phyloP scores from a whole-genome alignment of 768 basidiomycete genomes.

The Pleurotus platypus region DNA sequence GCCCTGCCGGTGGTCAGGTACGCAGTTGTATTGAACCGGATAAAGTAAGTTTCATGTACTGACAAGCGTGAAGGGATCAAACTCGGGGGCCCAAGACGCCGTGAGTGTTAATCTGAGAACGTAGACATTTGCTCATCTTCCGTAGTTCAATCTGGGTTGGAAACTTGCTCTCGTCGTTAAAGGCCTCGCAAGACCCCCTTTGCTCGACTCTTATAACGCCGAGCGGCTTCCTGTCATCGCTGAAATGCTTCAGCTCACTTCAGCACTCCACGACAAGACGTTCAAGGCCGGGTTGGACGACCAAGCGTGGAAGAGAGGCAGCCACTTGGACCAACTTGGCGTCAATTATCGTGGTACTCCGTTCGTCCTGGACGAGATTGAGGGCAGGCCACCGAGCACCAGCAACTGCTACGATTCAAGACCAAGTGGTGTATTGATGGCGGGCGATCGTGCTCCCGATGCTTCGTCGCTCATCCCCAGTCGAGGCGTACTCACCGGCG shows the following conservation, averaged over 20 bases:
- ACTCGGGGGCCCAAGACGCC: conserved; percentile 16
- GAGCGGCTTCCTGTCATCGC: conserved; percentile 30
- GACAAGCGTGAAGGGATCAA: conserved; percentile 7
- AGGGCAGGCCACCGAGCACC: neutral
- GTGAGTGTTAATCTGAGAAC: neutral
- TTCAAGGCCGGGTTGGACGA: neutral
- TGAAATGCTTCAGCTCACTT: conserved; percentile 29
- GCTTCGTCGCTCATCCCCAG: neutral
- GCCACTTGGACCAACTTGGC: conserved; percentile 20
- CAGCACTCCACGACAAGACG: conserved; percentile 14
- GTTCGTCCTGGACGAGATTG: conserved; percentile 23
- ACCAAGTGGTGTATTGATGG: conserved; percentile 5
- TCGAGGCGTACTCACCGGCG: neutral
- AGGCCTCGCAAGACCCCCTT: conserved; percentile 11
- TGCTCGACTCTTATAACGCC: conserved; percentile 17
- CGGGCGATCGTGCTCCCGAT: conserved; percentile 10
- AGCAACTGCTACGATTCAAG: conserved; percentile 19
- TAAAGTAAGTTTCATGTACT: too few species aligned
- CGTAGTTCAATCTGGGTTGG: conserved; percentile 22
- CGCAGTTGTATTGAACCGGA: conserved; percentile 10
- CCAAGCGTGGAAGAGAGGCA: conserved; percentile 2
- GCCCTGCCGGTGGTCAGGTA: conserved; percentile 20
- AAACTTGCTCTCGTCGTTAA: conserved; percentile 19
- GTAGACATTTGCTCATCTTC: conserved; percentile 1
- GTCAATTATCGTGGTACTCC: conserved; percentile 24